Percentiles rank a stretch among this genome's conserved stretches.
Conservation (phyloP, 2,329 filamentous ascomycete species). For the Nemania bipapillata region DNA sequence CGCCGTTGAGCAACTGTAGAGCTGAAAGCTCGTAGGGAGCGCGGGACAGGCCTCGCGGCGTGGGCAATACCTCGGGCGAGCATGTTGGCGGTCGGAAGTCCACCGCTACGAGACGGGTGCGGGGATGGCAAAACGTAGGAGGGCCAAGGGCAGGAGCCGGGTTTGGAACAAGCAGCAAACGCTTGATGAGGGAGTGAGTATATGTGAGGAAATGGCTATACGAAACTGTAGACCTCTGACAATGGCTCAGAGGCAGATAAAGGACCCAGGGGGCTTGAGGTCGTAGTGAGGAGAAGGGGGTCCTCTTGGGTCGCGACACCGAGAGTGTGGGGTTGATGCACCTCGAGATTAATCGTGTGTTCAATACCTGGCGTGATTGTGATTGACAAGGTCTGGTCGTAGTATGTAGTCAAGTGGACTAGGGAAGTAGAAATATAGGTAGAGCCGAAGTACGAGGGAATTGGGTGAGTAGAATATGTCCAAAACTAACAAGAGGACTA, state of each 20-base stretch:
- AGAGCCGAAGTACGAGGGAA: not conserved
- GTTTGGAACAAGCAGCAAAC: constrained; percentile 3
- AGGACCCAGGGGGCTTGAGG: not conserved
- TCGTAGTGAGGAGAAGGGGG: not conserved
- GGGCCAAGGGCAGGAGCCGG: constrained; percentile 24
- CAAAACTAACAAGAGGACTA: not conserved
- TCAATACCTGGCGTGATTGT: not conserved
- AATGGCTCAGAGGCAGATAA: not conserved
- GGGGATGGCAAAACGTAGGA: not conserved
- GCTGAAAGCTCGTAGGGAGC: constrained; percentile 67
- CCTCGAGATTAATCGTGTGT: constrained; percentile 12
- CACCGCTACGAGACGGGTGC: not conserved
- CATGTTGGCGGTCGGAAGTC: constrained; percentile 54
- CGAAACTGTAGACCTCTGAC: not conserved
- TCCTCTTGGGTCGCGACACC: constrained; percentile 3
- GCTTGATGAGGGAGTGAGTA: not conserved
- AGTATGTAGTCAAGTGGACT: too few species aligned
- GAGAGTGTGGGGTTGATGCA: not conserved
- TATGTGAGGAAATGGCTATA: not conserved
- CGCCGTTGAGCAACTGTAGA: constrained; percentile 62
- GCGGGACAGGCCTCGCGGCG: constrained; percentile 58
- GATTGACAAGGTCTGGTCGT: not conserved
- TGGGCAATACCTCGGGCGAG: constrained; percentile 64
- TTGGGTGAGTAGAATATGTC: constrained; percentile 13
- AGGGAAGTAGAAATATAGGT: not conserved